Evolutionary conservation across 768 basidiomycete genomes (phyloP).

Genomic region (Psilocybe azurescens): DNA sequence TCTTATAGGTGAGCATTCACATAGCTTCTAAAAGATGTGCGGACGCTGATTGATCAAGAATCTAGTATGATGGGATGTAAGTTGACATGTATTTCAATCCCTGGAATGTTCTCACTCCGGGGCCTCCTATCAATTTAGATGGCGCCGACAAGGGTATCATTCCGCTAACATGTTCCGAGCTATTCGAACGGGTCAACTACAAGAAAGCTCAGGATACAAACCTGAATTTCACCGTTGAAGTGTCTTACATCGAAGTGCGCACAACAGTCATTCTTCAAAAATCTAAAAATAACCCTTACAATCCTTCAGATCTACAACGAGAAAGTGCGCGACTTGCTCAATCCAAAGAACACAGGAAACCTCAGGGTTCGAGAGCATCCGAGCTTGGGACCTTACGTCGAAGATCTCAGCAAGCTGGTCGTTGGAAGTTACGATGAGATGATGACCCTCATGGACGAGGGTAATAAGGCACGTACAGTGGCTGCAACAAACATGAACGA

Average conservation of each 20-base stretch:
- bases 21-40: neutral
- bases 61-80: constrained; percentile 93
- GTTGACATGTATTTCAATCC: constrained; percentile 35
- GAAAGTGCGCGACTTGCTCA: constrained; percentile 96
- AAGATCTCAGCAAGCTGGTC: constrained; percentile 92
- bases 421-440: constrained; percentile 94
- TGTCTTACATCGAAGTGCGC: constrained; percentile 93
- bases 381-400: constrained; percentile 95
- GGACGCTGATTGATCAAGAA: constrained; percentile 9
- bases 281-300: constrained; percentile 5
- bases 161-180: constrained; percentile 91
- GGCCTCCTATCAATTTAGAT: constrained; percentile 49
- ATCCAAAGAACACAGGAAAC: constrained; percentile 96
- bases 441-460: constrained; percentile 99
- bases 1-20: constrained; percentile 77
- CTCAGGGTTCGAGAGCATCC: constrained; percentile 98
- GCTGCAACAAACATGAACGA: constrained; percentile 99
- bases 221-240: constrained; percentile 89
- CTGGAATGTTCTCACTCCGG: neutral
- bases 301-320: constrained; percentile 88
- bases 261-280: constrained; percentile 1
- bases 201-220: constrained; percentile 70
- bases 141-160: constrained; percentile 98
- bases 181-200: constrained; percentile 82
- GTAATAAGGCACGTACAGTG: constrained; percentile 97